Evolutionary conservation across 805 yeast genomes (phyloP).

Genomic region (Metschnikowia picachoensis): DNA sequence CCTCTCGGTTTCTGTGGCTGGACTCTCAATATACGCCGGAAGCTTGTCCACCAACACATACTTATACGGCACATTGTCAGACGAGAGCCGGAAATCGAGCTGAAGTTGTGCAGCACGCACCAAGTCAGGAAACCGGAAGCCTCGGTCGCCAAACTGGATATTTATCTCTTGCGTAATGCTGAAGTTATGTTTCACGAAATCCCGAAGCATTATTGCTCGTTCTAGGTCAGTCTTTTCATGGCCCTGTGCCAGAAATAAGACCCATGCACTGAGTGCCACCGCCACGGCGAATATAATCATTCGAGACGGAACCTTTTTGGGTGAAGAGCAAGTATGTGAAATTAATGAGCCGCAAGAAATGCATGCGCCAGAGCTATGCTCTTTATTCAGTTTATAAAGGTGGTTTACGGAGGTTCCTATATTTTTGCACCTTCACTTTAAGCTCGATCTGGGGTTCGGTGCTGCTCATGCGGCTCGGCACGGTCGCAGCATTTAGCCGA

Average conservation of each 20-base stretch:
- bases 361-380: no score
- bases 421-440: no score
- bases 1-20: background rate
- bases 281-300: conserved; percentile 7
- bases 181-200: conserved; percentile 8
- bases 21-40: conserved; percentile 9
- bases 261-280: conserved; percentile 8
- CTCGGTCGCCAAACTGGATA: conserved; percentile 33
- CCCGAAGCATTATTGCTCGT: conserved; percentile 10
- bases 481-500: no score
- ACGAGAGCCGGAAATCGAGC: conserved; percentile 20
- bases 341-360: no score
- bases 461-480: no score
- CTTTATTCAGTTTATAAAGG: no score
- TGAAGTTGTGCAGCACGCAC: conserved; percentile 44
- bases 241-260: background rate
- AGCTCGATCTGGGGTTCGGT: no score
- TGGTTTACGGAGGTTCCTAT: no score
- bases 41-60: conserved; percentile 13
- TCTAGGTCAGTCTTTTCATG: background rate
- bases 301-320: no score
- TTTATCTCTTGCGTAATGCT: conserved; percentile 22
- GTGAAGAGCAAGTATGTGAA: no score
- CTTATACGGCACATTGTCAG: conserved; percentile 7
- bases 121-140: conserved; percentile 63